Base-by-base conservation (phyloP, 768 basidiomycete genomes). In the Filobasidium wieringae region DNA sequence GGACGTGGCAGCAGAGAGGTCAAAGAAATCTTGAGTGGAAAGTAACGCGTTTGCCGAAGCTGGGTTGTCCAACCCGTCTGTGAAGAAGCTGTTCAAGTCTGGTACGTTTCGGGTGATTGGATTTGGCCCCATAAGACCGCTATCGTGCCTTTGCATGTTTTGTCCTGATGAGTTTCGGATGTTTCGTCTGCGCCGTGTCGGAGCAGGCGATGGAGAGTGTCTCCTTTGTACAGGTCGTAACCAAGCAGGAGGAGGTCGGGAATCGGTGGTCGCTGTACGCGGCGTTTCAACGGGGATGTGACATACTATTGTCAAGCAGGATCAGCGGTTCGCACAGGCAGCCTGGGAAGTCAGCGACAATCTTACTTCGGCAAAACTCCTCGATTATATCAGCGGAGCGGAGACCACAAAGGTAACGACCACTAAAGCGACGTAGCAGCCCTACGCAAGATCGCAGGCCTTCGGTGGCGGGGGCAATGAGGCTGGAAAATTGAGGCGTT, bases 341-440 rank as follows among this genome's bases (percentile, higher is more conserved):
- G 57, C 51, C 51, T 53, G n/a, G 40, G 15, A 77, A 77, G 72
- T 62, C 11, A 41, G 14, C 14, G 55, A 34, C 40, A 12, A 19
- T 85, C 88, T 74, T 71, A 76, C 76, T 74, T 58, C 90, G 82
- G 76, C 91, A 93, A 72, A 92, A 91, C 72, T 93, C 91, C 69
- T 93, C 90, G 80, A 95, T 85, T 40, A 93, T 79, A 74, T 93
- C 91, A 29, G 89, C 88, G 45, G 86, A 88, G 52, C 91, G 78
- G 40, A 89, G 80, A 1, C 90, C 90, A 69, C 91, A 93, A 22
- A 93, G 82, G 75, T 95, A 95, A 45, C 89, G 80, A 61, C 86
- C 87, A 64, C 88, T 90, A 74, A 95, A 95, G 33, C 88, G 79
- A 56, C 88, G 27, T 58, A 93, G 74, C n/a, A 95, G 78, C 4